Conservation (phyloP, 768 basidiomycete genomes). For the Paxillus ammoniavirescens region DNA sequence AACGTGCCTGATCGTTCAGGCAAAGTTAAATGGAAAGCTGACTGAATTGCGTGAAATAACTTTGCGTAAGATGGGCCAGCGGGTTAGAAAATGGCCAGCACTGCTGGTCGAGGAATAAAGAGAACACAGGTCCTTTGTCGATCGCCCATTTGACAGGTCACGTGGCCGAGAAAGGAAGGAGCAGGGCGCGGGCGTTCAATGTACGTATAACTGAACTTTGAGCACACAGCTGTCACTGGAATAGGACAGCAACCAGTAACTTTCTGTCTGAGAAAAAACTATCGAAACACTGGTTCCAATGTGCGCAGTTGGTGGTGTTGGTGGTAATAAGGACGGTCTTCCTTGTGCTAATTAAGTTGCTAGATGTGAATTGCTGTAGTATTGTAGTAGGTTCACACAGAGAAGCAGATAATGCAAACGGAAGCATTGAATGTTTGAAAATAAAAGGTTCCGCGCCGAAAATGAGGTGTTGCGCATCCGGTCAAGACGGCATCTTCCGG, state of each 20-base stretch:
- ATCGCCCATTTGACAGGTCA: constrained; percentile 11
- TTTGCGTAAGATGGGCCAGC: constrained; percentile 6
- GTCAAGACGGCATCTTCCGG: constrained; percentile 27
- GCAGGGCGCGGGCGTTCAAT: constrained; percentile 4
- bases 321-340: background rate
- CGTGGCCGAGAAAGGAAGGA: constrained; percentile 23
- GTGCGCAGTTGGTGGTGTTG: background rate
- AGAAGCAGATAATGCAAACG: constrained; percentile 4
- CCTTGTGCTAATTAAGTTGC: no score
- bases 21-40: background rate
- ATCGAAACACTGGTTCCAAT: background rate
- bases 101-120: background rate
- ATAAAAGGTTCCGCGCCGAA: constrained; percentile 31
- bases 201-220: constrained; percentile 13
- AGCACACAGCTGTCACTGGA: constrained; percentile 3
- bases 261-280: background rate
- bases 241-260: background rate
- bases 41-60: constrained; percentile 11
- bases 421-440: background rate
- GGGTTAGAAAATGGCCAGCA: background rate
- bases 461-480: constrained; percentile 28
- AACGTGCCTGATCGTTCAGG: constrained; percentile 28
- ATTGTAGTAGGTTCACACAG: constrained; percentile 15
- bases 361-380: background rate
- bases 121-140: background rate